Evolutionary conservation across 1,139 yeast genomes (phyloP), one percentile per base, ranked within the genome.

Genomic region (Ogataea hybrid): DNA sequence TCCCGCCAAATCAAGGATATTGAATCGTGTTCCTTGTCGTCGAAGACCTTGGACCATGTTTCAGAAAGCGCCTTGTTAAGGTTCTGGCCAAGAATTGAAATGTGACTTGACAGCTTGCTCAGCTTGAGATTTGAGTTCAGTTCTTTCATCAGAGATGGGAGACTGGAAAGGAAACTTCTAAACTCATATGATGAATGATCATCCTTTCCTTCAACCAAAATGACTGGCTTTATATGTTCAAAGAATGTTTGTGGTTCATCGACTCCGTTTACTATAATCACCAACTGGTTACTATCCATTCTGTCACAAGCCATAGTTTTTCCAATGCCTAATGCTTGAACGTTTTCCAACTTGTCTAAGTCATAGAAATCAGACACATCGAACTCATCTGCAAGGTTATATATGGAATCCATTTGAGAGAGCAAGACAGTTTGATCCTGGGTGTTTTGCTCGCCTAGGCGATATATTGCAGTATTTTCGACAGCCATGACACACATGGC

Each of bases 321-420:
- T 57, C 64, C 53, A 58, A 59, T 28, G 47, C 50, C 43, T 25
- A 60, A 35, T 2, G 56, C 56, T 7, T 59, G 57, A 17, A 57
- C 48, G 32, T 63, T 54, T 32, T 61, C 59, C 20, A 48, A 46
- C 12, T 49, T 43, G 21, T 68, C 69, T 35, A 70, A 53, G 28
- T 59, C 54, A 46, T 66, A 65, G 44, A 57, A 59, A 29, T 62
- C 64, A 16, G 71, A 63, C 20, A 68, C 61, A 16, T 66, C 71
- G 44, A 71, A 60, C 47, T 64, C 67, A 47, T 73, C 79, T 28
- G 75, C 70, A 47, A 74, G 64, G 51, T 70, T 58, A 32, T 58
- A 48, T 42, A 52, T 47, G 2, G 63, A 57, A 34, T 61, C 64
- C 11, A 42, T 34, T 23, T 48, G 57, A 12, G 57, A 44, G 16